phyloP scores from a whole-genome alignment of 2,329 filamentous ascomycete genomes.

The Colletotrichum phormii region DNA sequence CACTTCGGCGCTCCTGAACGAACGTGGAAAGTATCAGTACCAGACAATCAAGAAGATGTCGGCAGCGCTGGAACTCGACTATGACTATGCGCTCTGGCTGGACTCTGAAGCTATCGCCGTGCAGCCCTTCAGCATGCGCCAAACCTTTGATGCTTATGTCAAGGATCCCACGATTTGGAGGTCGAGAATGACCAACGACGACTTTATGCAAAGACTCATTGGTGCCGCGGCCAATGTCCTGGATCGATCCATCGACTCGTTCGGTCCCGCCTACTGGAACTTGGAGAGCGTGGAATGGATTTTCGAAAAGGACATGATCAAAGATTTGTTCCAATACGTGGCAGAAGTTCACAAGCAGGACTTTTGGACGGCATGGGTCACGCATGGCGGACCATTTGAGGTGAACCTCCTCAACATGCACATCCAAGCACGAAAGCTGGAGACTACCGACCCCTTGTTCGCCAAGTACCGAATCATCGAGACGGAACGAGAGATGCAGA shows the following conservation, averaged over 20 bases:
- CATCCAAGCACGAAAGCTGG: constrained; percentile 20
- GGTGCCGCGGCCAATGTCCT: neutral
- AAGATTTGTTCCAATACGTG: constrained; percentile 12
- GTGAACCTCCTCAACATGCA: constrained; percentile 24
- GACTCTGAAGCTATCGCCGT: constrained; percentile 28
- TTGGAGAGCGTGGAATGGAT: constrained; percentile 27
- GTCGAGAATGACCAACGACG: neutral
- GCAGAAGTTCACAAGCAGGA: neutral
- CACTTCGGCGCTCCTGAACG: constrained; percentile 12
- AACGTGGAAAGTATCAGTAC: constrained; percentile 19
- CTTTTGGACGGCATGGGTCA: constrained; percentile 21
- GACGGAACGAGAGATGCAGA: constrained; percentile 20
- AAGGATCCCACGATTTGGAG: constrained; percentile 20
- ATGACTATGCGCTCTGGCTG: constrained; percentile 27
- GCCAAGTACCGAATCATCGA: constrained; percentile 10
- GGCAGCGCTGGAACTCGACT: neutral
- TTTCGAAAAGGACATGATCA: constrained; percentile 10
- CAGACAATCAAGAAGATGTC: constrained; percentile 30
- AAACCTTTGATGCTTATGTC: constrained; percentile 15
- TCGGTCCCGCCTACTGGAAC: constrained; percentile 15
- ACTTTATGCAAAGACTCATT: neutral
- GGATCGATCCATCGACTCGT: neutral
- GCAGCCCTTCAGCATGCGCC: constrained; percentile 16
- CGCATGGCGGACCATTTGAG: constrained; percentile 16
- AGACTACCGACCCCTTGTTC: constrained; percentile 14